phyloP scores from a whole-genome alignment of 441 rosid genomes.

The Cnidoscolus chayamansa region DNA sequence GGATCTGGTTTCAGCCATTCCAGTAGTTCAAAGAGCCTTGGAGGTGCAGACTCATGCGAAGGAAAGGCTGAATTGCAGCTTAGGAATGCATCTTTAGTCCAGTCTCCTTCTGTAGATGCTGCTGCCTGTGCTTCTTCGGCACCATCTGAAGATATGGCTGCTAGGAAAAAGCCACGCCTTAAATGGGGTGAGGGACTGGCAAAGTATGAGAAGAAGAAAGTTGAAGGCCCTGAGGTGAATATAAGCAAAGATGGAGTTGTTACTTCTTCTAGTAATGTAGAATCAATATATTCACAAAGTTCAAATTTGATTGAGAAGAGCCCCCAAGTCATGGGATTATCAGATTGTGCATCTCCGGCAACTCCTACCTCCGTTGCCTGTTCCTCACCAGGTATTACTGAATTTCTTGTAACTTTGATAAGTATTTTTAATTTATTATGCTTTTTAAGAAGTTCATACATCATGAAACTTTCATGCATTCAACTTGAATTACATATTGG shows the following conservation, averaged over 20 bases:
- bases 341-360: slow-evolving; percentile 82
- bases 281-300: slow-evolving; percentile 43
- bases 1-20: slow-evolving; percentile 95
- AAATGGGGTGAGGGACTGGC: slow-evolving; percentile 99
- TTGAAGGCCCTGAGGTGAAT: slow-evolving; percentile 59
- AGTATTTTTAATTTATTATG: not conserved
- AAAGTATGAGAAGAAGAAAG: slow-evolving; percentile 91
- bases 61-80: slow-evolving; percentile 50
- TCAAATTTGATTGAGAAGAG: slow-evolving; percentile 60
- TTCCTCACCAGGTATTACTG: slow-evolving; percentile 73
- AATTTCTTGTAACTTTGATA: not conserved
- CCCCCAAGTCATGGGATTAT: slow-evolving; percentile 47
- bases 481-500: not conserved
- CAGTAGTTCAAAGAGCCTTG: slow-evolving; percentile 83
- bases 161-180: slow-evolving; percentile 91
- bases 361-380: slow-evolving; percentile 92
- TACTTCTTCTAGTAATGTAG: slow-evolving; percentile 34
- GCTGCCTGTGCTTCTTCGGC: slow-evolving; percentile 50
- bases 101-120: slow-evolving; percentile 67
- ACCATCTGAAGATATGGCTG: slow-evolving; percentile 53
- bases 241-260: slow-evolving; percentile 41
- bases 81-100: slow-evolving; percentile 45
- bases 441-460: not conserved
- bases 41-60: slow-evolving; percentile 66
- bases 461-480: not conserved